Conservation (phyloP, 129 eudicot species). For the Helianthus tuberosus region DNA sequence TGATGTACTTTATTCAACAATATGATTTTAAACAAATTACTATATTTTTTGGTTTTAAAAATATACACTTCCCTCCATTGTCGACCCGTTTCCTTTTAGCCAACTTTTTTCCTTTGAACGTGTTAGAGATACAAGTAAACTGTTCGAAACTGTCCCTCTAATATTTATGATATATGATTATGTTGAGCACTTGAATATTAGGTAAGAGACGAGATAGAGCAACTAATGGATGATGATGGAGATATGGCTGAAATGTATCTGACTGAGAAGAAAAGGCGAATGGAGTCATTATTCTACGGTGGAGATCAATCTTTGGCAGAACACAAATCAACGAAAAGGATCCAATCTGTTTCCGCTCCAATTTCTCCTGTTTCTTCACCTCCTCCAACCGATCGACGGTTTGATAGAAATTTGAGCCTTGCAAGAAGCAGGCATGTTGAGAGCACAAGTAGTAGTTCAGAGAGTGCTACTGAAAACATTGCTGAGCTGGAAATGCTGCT, state of each 20-base stretch:
- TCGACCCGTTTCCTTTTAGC: not conserved
- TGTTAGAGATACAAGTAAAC: too few relatives aligned
- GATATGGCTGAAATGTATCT: slow-evolving; percentile 98
- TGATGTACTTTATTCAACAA: too few relatives aligned
- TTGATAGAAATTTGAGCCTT: slow-evolving; percentile 68
- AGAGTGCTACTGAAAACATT: slow-evolving; percentile 59
- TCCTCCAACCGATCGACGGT: slow-evolving; percentile 43
- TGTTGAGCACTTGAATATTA: slow-evolving; percentile 22
- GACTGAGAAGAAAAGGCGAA: slow-evolving; percentile 74
- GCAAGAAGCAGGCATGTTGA: slow-evolving; percentile 79
- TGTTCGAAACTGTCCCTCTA: too few relatives aligned
- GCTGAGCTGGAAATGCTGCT: slow-evolving; percentile 89
- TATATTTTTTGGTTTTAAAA: too few relatives aligned
- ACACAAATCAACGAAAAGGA: slow-evolving; percentile 59
- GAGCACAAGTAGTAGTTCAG: slow-evolving; percentile 65
- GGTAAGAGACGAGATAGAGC: slow-evolving; percentile 64
- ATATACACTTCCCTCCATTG: not conserved
- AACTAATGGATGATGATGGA: slow-evolving; percentile 95
- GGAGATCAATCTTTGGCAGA: slow-evolving; percentile 67
- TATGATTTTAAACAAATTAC: too few relatives aligned
- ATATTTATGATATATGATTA: not conserved
- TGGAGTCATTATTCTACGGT: slow-evolving; percentile 61
- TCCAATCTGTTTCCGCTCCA: slow-evolving; percentile 71
- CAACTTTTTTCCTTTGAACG: too few relatives aligned
- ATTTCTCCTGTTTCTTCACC: slow-evolving; percentile 92